phyloP scores from a whole-genome alignment of 1,284 basidiomycete genomes.

The Thecaphora thlaspeos region DNA sequence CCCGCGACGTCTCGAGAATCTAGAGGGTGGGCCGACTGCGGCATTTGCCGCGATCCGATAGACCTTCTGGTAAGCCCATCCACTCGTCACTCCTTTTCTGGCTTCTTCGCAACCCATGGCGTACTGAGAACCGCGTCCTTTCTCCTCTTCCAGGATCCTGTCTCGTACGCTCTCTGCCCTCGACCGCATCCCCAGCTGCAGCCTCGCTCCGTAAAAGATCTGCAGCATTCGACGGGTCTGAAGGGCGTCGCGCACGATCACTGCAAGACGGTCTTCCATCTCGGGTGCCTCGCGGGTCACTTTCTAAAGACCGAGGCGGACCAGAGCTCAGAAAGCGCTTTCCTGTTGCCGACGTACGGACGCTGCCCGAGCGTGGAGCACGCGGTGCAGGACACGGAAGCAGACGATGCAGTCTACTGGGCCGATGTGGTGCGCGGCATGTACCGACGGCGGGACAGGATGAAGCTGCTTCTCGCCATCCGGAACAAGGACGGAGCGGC shows the following conservation, averaged over 20 bases:
- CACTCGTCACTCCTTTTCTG: no score
- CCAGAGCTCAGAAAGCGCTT: constrained; percentile 3
- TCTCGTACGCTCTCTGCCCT: constrained; percentile 13
- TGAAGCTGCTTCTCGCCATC: not conserved
- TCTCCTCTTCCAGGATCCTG: not conserved
- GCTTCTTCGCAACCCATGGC: no score
- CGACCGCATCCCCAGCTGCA: not conserved
- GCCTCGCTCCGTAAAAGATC: not conserved
- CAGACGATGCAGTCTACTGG: constrained; percentile 13
- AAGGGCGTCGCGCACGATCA: constrained; percentile 11
- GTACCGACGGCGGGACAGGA: constrained; percentile 31
- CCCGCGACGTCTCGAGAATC: not conserved
- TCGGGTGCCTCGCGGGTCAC: constrained; percentile 68
- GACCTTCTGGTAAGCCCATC: not conserved
- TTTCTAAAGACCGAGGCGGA: constrained; percentile 61
- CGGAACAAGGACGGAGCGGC: no score
- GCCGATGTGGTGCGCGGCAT: constrained; percentile 32
- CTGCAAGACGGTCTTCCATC: constrained; percentile 67
- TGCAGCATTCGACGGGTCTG: not conserved
- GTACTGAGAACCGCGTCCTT: no score
- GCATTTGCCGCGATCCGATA: not conserved
- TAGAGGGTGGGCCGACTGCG: not conserved
- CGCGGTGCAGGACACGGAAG: not conserved
- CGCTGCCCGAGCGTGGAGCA: constrained; percentile 16
- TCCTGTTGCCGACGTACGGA: constrained; percentile 33